These are phyloP conservation scores for Maudiozyma serrabonitensis DNA, from an alignment of 805 yeast genomes.

Conservation along the genomic window DNA sequence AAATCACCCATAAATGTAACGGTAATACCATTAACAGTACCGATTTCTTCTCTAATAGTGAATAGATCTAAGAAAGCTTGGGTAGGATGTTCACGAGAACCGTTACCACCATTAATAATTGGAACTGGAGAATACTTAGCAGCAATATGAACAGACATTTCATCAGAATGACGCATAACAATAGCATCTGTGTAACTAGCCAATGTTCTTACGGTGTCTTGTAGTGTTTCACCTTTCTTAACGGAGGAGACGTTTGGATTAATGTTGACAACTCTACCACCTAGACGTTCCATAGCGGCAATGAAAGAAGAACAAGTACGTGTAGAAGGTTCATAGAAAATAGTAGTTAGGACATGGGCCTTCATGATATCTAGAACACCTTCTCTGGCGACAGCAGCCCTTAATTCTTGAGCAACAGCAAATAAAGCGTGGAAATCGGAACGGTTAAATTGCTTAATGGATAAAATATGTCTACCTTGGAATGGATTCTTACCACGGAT, in stretches of 20 bases:
- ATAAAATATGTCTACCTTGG: slow-evolving; percentile 75
- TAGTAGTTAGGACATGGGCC: slow-evolving; percentile 86
- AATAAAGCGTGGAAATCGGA: slow-evolving; percentile 86
- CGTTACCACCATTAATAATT: slow-evolving; percentile 95
- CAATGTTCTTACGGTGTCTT: slow-evolving; percentile 90
- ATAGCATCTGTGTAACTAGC: slow-evolving; percentile 95
- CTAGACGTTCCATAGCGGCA: slow-evolving; percentile 99
- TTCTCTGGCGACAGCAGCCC: slow-evolving; percentile 91
- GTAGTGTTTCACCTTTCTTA: slow-evolving; percentile 95
- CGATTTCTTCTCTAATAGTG: slow-evolving; percentile 97
- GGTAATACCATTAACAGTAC: slow-evolving; percentile 95
- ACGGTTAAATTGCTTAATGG: slow-evolving; percentile 81
- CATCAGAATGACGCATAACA: slow-evolving; percentile 93
- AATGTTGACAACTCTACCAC: slow-evolving; percentile 91
- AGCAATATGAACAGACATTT: slow-evolving; percentile 85
- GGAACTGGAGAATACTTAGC: slow-evolving; percentile 97
- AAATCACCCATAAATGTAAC: slow-evolving; percentile 98
- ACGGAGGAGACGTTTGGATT: slow-evolving; percentile 85
- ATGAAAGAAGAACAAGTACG: slow-evolving; percentile 95
- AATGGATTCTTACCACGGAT: slow-evolving; percentile 83
- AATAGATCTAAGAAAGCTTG: slow-evolving; percentile 96
- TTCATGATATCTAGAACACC: slow-evolving; percentile 86
- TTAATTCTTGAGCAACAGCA: slow-evolving; percentile 96
- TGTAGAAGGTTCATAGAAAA: slow-evolving; percentile 97
- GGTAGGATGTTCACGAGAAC: slow-evolving; percentile 96